These are phyloP conservation scores for Gigaspora rosea DNA, from an alignment of 192 early-diverging fungal genomes.

Conservation along the genomic window DNA sequence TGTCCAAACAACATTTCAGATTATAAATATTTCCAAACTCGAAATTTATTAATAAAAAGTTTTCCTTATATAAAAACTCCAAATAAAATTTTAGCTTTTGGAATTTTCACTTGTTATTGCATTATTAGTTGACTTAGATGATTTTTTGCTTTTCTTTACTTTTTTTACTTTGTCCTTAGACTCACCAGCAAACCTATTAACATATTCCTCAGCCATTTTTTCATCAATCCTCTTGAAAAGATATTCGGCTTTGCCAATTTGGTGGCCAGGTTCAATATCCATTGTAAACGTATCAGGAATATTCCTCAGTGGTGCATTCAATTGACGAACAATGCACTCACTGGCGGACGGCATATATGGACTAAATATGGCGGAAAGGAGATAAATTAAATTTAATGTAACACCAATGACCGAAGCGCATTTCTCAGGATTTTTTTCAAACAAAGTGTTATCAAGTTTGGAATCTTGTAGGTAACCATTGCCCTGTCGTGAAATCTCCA, in stretches of 20 bases:
- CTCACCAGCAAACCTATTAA: constrained; percentile 79
- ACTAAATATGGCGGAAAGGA: constrained; percentile 81
- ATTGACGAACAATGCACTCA: constrained; percentile 75
- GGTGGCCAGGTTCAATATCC: constrained; percentile 83
- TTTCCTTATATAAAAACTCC: too few species aligned
- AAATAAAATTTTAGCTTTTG: neutral
- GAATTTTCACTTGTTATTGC: neutral
- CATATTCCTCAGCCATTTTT: constrained; percentile 76
- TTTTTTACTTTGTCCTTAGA: neutral
- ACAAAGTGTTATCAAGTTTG: constrained; percentile 88
- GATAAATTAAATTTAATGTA: constrained; percentile 86
- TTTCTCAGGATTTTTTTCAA: constrained; percentile 68
- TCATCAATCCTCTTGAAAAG: constrained; percentile 91
- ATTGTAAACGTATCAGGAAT: constrained; percentile 76
- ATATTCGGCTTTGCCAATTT: constrained; percentile 84
- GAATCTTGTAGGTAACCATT: constrained; percentile 95
- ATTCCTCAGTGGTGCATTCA: constrained; percentile 77
- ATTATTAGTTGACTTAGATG: too few species aligned
- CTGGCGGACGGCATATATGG: constrained; percentile 93
- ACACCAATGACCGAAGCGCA: constrained; percentile 88
- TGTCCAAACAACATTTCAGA: too few species aligned
- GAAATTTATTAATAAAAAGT: too few species aligned
- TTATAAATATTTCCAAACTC: too few species aligned
- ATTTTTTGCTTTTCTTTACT: neutral
- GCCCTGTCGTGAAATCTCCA: constrained; percentile 94